Base-by-base conservation (phyloP, 2,329 filamentous ascomycete genomes). In the Alternaria triticina region DNA sequence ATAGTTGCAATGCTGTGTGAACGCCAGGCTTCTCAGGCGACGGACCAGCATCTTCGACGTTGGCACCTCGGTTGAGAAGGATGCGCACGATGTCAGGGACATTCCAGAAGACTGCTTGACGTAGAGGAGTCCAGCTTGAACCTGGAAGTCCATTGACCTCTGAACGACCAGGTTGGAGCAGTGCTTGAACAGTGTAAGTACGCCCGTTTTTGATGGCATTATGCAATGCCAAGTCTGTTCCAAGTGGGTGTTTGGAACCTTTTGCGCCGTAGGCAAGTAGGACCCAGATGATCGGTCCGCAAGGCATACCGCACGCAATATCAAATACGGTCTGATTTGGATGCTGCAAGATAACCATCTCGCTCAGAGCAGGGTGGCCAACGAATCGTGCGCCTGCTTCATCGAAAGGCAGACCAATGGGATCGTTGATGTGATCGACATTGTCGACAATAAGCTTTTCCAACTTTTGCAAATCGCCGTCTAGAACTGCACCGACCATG, bases 191-290 rank as follows among this genome's bases (percentile, higher is more conserved):
- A 11, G 71, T 77, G 43, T 73, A 72, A 2, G 64, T 55, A 5
- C 76, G 66, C 17, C 72, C 73, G 30, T 79, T 79, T 47, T 74
- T 78, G 47, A 79, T 79, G 5, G 77, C 77, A 59, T 79, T 80
- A 40, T 79, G 72, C 8, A 80, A 61, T 1, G 77, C 71, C 11
- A 78, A 59, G 40, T 79, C 76, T 6, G 69, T 77, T 1, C 77
- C 77, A 6, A 74, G 65, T 3, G 77, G 77, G 50, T 79, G 73
- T 15, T 57, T 71, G 5, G 76, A 73, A 25, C 76, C 70, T 58
- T 67, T 77, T 5, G 69, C 76, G n/a, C 71, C 71, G 54, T 77
- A 68, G 0, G 69, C 64, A 15, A 76, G 11, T 2, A 79, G 50
- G 0, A 76, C 62, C 73, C 75, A 79, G 6, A 75, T 51, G 0